Evolutionary conservation across 2,329 filamentous ascomycete species (phyloP).

Genomic region (Elsinoe perseae): DNA sequence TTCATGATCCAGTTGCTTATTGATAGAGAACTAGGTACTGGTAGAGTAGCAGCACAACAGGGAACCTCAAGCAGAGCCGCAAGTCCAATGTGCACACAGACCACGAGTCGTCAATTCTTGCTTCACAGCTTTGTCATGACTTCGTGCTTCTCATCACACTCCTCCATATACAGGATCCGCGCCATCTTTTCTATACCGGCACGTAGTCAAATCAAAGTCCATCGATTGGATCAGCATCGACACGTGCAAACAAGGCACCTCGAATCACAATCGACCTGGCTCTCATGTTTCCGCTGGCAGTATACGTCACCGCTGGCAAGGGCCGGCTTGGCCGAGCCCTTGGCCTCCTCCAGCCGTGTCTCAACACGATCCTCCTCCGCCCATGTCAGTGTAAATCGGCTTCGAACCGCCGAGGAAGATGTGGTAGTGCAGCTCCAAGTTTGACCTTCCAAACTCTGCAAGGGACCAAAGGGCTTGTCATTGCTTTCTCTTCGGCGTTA

Average conservation of each 20-base stretch:
- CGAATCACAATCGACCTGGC: not conserved
- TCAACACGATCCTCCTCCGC: slow-evolving; percentile 5
- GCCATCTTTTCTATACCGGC: not conserved
- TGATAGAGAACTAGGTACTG: not conserved
- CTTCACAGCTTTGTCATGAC: not conserved
- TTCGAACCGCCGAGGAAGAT: not conserved
- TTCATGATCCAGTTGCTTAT: not conserved
- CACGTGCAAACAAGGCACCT: not conserved
- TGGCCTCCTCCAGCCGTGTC: slow-evolving; percentile 1
- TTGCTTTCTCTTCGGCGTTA: not conserved
- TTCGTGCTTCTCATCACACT: not conserved
- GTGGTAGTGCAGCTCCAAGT: not conserved
- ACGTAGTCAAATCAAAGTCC: not conserved
- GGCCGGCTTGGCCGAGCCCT: not conserved
- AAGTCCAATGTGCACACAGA: not conserved
- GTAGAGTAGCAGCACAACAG: not conserved
- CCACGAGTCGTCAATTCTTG: not conserved
- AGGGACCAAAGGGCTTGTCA: not conserved
- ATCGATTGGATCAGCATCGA: not conserved
- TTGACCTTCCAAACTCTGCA: slow-evolving; percentile 1
- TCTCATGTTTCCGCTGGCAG: not conserved
- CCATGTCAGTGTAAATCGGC: slow-evolving; percentile 6
- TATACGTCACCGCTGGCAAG: not conserved
- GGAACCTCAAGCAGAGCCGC: not conserved
- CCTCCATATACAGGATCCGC: not conserved